Evolutionary conservation across 371 early-diverging fungal species (phyloP).

Genomic region (Capillidium heterosporum): DNA sequence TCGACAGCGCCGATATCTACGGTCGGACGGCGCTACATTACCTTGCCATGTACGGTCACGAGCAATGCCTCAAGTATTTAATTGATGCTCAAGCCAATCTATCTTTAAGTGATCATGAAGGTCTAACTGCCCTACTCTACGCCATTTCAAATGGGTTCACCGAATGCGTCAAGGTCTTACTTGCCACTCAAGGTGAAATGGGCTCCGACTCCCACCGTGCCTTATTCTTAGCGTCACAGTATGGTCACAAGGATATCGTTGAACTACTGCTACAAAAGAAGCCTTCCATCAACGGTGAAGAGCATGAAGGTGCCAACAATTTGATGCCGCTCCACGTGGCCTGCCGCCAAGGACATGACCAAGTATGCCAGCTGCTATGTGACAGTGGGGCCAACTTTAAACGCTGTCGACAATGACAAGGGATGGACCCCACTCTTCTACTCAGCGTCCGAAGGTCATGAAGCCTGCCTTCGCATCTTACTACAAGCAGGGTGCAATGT

Average conservation of each 20-base stretch:
- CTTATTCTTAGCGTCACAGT: constrained; percentile 68
- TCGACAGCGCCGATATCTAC: constrained; percentile 63
- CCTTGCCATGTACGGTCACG: constrained; percentile 73
- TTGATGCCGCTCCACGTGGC: constrained; percentile 76
- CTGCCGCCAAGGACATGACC: constrained; percentile 66
- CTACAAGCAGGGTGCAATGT: constrained; percentile 62
- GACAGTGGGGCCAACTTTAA: constrained; percentile 52
- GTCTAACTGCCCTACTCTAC: constrained; percentile 66
- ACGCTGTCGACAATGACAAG: constrained; percentile 69
- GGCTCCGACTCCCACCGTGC: constrained; percentile 33
- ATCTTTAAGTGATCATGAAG: constrained; percentile 68
- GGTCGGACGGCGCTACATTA: constrained; percentile 82
- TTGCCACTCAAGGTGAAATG: constrained; percentile 14
- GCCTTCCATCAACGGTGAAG: constrained; percentile 31
- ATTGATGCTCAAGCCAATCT: constrained; percentile 34
- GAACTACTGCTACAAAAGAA: constrained; percentile 53
- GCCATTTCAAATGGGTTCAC: constrained; percentile 68
- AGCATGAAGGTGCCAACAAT: constrained; percentile 40
- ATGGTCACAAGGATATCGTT: constrained; percentile 74
- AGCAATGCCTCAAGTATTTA: constrained; percentile 45
- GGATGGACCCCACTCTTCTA: constrained; percentile 93
- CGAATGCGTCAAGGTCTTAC: constrained; percentile 44
- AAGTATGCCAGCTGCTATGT: constrained; percentile 50
- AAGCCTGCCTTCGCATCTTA: constrained; percentile 57
- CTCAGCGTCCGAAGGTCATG: constrained; percentile 81